Base-by-base conservation (phyloP, 176 grass and related monocot species). In the Paspalum vaginatum region DNA sequence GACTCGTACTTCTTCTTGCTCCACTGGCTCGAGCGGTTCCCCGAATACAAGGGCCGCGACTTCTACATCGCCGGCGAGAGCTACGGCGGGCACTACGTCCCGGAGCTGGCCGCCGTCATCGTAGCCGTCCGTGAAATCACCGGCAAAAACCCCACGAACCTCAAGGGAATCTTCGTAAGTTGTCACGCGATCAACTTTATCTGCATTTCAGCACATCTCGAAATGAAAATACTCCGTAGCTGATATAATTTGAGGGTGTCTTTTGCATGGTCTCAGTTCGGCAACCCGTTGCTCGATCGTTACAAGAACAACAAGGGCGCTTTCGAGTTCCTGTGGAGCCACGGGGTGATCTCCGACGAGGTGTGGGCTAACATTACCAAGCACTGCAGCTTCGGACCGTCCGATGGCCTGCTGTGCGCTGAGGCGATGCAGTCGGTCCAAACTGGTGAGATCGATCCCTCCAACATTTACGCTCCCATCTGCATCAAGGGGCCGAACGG, bases 21-120 rank as follows among this genome's bases (percentile, higher is more conserved):
- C 62, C 4, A 78, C 27, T 94, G 91, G 88, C 85, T 91, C 0
- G 81, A 88, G 67, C 78, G 91, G 66, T 91, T 91, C 61, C 91
- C 88, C 1, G 80, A 88, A 62, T 91, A 91, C 74, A 91, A 86
- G 54, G 74, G 68, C 12, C 78, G 85, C 6, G 88, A 88, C 42
- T 91, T 94, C 40, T 94, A 84, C 75, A 88, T 94, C 53, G 49
- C 74, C 38, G 92, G 92, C 2, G 88, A 94, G 74, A 88, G 91
- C 82, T 94, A 86, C 73, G 79, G 49, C 27, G 91, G 88, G 13
- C 88, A 86, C 37, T 89, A 91, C 63, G 32, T 86, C 38, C 88
- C 92, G 14, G 25, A 86, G n/a, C 86, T 91, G 2, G 85, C 92
- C 10, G 1, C 60, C 24, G 50, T 78, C 21, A 75, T 94, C 12